Evolutionary conservation across 768 basidiomycete genomes (phyloP), one percentile per base, ranked within the genome.

Genomic region (Guyanaporus albipodus): DNA sequence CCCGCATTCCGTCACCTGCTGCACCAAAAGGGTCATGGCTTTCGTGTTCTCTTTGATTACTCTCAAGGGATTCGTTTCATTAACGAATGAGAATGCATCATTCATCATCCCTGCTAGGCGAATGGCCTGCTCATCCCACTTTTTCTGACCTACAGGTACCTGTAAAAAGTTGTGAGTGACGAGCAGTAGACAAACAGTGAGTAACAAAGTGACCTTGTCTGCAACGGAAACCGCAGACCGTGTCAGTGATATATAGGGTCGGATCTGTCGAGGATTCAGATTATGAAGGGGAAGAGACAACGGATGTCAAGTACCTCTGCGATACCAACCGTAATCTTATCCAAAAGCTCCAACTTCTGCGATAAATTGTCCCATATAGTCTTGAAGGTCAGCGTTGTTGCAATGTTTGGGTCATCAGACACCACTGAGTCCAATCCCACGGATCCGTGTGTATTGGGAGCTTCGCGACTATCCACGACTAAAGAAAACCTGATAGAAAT

Each of bases 141-240:
- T 31, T 49, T 53, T 32, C 34, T 58, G 58, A 37, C 56, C 53
- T 27, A 56, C 32, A 18, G 57, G 45, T 6, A 60, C 45, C 57
- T 58, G 4, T 4, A n/a, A 1, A 35, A 23, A 29, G 11, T 17
- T 0, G 8, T 3, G 8, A 35, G 6, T 1, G 31, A 39, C 7
- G 27, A 4, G 43, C n/a, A n/a, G n/a, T n/a, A n/a, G n/a, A n/a
- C n/a, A n/a, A n/a, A n/a, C n/a, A n/a, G n/a, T n/a, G n/a, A n/a
- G n/a, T n/a, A n/a, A n/a, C n/a, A n/a, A n/a, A n/a, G 46, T 8
- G 9, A 57, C 57, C 45, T 57, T 35, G n/a, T 45, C 53, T 7
- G 54, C 47, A 42, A 58, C 54, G 8, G 54, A 60, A 33, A 58
- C 48, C 4, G 57, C 58, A 14, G 57, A 58, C 46, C 50, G 60